Evolutionary conservation across 768 basidiomycete species (phyloP).

Genomic region (Rhizopogon salebrosus): DNA sequence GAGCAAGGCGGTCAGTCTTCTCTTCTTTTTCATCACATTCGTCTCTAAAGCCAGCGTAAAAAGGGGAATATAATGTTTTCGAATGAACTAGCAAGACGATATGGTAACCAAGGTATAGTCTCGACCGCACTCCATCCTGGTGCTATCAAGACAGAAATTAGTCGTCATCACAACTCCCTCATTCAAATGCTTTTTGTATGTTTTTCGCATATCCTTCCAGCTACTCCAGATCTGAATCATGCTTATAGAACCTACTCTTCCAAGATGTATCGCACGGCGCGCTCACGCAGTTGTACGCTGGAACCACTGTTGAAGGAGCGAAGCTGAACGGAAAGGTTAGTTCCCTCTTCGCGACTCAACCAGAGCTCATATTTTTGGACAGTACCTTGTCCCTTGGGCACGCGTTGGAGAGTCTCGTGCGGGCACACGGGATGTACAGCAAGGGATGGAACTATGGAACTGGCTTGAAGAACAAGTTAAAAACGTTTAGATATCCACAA

Average conservation of each 20-base stretch:
- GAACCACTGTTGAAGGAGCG: slow-evolving; percentile 36
- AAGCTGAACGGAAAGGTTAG: slow-evolving; percentile 41
- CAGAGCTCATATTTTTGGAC: not conserved
- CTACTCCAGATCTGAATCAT: not conserved
- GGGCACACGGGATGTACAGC: slow-evolving; percentile 28
- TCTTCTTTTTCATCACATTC: not conserved
- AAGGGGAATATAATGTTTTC: slow-evolving; percentile 43
- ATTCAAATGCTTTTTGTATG: slow-evolving; percentile 8
- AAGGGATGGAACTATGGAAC: slow-evolving; percentile 36
- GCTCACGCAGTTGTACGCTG: slow-evolving; percentile 47
- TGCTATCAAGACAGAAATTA: slow-evolving; percentile 18
- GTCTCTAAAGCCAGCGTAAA: not conserved
- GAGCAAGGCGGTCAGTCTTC: slow-evolving; percentile 27
- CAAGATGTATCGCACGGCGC: slow-evolving; percentile 36
- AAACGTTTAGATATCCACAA: slow-evolving; percentile 12
- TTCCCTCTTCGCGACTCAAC: not conserved
- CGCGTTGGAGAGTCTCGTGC: slow-evolving; percentile 27
- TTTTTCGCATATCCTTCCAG: not conserved
- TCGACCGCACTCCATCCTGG: slow-evolving; percentile 42
- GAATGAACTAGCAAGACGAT: too few species aligned
- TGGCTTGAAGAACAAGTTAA: slow-evolving; percentile 43
- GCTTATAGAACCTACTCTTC: slow-evolving; percentile 10
- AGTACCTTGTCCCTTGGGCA: slow-evolving; percentile 48
- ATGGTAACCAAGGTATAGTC: slow-evolving; percentile 38
- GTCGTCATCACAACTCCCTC: slow-evolving; percentile 9